Base-by-base conservation (phyloP, 2,329 filamentous ascomycete species). In the Fusarium pseudoanthophilum region DNA sequence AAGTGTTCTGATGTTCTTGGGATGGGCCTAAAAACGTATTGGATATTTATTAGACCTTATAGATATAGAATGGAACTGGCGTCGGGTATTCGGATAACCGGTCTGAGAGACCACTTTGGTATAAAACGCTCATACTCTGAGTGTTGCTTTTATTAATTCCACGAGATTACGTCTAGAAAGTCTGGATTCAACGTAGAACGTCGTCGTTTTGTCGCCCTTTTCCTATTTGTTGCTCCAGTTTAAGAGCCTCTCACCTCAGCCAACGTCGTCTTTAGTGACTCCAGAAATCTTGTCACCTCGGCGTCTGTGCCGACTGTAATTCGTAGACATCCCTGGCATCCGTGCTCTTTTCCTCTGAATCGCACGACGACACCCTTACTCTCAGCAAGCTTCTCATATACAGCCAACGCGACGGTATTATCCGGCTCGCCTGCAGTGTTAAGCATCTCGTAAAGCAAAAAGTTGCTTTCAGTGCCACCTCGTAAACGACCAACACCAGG, bases 261-360 rank as follows among this genome's bases (percentile, higher is more conserved):
- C 62, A 90, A 76, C 4, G 83, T 83, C 62, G 80, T 83, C 74
- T 84, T 85, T 28, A 98, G 82, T 75, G 95, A 91, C 26, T 85
- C 84, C 76, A 99, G 80, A 79, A 98, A 94, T 67, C 91, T 88
- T 32, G 91, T 92, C 14, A 97, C 93, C 83, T 99, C 96, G 4
- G 89, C 84, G 81, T 97, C 93, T 2, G 95, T 98, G 21, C 96
- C 96, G 18, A 99, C 90, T 0, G 96, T 99, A 75, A 98, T 94
- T 62, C 96, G 89, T 81, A 99, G 83, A 79, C 95, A 98, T 1
- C 95, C 96, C 46, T 92, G 82, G 80, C 96, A 99, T 9, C 95
- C 95, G 74, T 93, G 87, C 85, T 99, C 96, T 84, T 95, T 97
- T 53, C 96, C 96, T 76, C 96, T 88, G 83, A 98, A 99, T 60